Percentiles rank a stretch among this genome's conserved stretches.
phyloP scores from a whole-genome alignment of 192 early-diverging fungal genomes.

The Funneliformis geosporum region DNA sequence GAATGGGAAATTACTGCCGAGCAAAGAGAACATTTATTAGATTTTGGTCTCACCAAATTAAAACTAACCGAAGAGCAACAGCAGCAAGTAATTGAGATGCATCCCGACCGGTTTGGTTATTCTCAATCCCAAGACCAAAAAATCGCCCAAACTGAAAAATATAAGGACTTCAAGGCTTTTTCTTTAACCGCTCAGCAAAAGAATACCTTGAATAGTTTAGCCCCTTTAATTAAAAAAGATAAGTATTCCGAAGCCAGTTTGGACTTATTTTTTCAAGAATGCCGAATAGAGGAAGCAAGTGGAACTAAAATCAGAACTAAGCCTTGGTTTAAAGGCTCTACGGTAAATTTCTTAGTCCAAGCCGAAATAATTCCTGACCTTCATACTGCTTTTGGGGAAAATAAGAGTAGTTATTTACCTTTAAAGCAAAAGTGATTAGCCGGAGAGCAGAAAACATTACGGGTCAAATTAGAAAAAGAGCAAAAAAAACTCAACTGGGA shows the following conservation, averaged over 20 bases:
- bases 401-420: slow-evolving; percentile 14
- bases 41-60: slow-evolving; percentile 7
- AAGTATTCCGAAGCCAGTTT: not conserved
- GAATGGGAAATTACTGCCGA: not conserved
- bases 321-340: no score
- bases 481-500: not conserved
- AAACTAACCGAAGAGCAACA: slow-evolving; percentile 16
- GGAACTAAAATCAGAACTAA: not conserved
- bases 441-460: slow-evolving; percentile 4
- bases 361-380: not conserved
- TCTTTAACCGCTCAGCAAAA: slow-evolving; percentile 6
- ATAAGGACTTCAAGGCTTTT: no score
- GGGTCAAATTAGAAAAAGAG: not conserved
- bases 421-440: not conserved
- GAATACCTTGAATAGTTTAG: not conserved
- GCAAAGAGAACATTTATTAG: slow-evolving; percentile 7
- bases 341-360: slow-evolving; percentile 6
- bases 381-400: not conserved
- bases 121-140: no score
- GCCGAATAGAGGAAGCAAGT: no score
- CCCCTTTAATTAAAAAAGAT: slow-evolving; percentile 2
- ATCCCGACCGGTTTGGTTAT: not conserved
- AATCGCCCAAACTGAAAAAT: no score
- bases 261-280: no score
- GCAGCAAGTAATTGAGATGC: not conserved